A percentile compares a stretch with the other conserved stretches of the same genome.
These are phyloP conservation scores for Pestalotiopsis sp. DNA, from an alignment of 2,329 filamentous ascomycete genomes.

Conservation along the genomic window DNA sequence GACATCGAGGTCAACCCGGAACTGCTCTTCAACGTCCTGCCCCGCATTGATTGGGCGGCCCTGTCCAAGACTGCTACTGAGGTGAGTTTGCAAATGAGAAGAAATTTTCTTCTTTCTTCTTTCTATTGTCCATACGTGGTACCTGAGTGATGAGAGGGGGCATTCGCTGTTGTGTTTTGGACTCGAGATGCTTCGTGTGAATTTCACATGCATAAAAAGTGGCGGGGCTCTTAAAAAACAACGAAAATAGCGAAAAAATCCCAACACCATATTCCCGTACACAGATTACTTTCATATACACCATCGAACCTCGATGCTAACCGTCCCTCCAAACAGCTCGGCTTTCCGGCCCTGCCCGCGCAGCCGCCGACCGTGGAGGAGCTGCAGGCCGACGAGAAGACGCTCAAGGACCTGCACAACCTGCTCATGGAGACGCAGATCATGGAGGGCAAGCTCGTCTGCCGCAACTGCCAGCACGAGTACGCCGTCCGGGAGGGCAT, in stretches of 20 bases:
- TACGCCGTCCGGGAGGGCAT: conserved; percentile 96
- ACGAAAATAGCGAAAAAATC: too few relatives aligned
- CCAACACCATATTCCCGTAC: too few relatives aligned
- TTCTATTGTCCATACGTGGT: background rate
- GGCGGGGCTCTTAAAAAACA: too few relatives aligned
- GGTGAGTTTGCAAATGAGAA: conserved; percentile 48
- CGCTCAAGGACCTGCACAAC: conserved; percentile 76
- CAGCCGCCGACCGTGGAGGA: conserved; percentile 65
- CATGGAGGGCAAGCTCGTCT: conserved; percentile 84
- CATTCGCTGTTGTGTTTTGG: background rate
- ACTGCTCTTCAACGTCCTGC: conserved; percentile 83
- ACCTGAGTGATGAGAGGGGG: background rate
- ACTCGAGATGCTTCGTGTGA: background rate
- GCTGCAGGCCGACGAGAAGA: conserved; percentile 67
- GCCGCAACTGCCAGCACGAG: conserved; percentile 89
- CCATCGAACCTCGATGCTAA: background rate
- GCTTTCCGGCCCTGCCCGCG: conserved; percentile 73
- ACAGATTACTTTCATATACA: too few relatives aligned
- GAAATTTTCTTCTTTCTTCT: background rate
- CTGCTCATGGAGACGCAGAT: conserved; percentile 90
- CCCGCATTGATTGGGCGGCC: conserved; percentile 86
- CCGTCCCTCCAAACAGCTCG: conserved; percentile 60
- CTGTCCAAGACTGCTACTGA: conserved; percentile 76
- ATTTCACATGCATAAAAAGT: too few relatives aligned
- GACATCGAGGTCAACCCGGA: conserved; percentile 80